Evolutionary conservation across 2,329 filamentous ascomycete genomes (phyloP), one percentile per base, ranked within the genome.

Genomic region (Botrytis galanthina): DNA sequence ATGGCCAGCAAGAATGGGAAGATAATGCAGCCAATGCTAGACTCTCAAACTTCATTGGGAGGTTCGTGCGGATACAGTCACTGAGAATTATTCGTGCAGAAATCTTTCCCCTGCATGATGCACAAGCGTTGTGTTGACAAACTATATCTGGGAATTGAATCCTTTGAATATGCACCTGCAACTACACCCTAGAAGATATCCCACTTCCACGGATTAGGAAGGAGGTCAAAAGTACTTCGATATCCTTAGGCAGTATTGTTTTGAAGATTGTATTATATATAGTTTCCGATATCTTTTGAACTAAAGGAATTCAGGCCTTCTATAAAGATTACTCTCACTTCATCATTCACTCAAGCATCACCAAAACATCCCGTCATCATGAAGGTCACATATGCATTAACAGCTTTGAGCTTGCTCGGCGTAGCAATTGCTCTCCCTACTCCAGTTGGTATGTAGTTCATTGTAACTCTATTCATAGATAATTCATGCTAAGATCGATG

Each of bases 181-280:
- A 22, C 42, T 7, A 29, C 14, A 64, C 29, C n/a, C 42, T 44
- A 22, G 62, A 32, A 48, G 5, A 32, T 26, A 64, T 66, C 62
- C 29, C 62, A 48, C 62, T 48, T 48, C 44, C 16, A 48, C 62
- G 32, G 18, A 66, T 66, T 63, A 66, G 62, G 62, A 66, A 66
- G 62, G 62, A 66, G 62, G 42, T 66, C 32, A 66, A 48, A 64
- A 48, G 62, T 22, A 48, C 42, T 29, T 35, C 42, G 62, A 35
- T 48, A 66, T 35, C 22, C 29, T 12, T 35, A 35, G 12, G 44
- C 48, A 29, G n/a, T 29, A 48, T 16, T 22, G 29, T 6, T 20
- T 35, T 48, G 12, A 48, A 35, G 20, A 48, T 48, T 4, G 22
- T 46, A 18, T 46, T 66, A 48, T 66, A 48, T 66, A 66, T 66